These are phyloP conservation scores for Apiotrichum sp. DNA, from an alignment of 1,284 basidiomycete genomes.

Conservation along the genomic window DNA sequence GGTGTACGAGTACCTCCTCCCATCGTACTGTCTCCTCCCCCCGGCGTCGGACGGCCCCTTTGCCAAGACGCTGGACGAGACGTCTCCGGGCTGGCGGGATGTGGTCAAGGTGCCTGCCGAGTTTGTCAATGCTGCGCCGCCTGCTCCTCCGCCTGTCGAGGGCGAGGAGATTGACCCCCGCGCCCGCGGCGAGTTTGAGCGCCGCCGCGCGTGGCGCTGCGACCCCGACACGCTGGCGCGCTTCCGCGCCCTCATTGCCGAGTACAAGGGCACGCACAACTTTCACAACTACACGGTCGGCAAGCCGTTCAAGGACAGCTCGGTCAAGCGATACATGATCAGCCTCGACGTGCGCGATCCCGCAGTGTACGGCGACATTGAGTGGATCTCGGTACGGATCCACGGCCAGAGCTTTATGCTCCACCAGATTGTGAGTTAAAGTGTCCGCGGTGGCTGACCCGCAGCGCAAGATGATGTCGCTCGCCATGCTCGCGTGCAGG, in stretches of 20 bases:
- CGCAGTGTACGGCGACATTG: constrained; percentile 77
- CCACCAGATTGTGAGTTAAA: constrained; percentile 63
- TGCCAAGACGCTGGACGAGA: constrained; percentile 50
- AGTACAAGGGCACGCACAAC: constrained; percentile 70
- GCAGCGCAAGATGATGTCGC: constrained; percentile 95
- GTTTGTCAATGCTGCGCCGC: constrained; percentile 44
- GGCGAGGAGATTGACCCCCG: constrained; percentile 24
- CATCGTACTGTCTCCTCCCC: constrained; percentile 87
- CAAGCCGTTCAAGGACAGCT: constrained; percentile 73
- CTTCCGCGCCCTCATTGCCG: constrained; percentile 57
- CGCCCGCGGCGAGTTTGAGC: constrained; percentile 38
- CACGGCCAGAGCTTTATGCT: constrained; percentile 99
- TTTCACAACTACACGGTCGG: constrained; percentile 97
- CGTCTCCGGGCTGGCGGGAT: constrained; percentile 40
- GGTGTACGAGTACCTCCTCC: constrained; percentile 95
- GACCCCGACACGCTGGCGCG: constrained; percentile 53
- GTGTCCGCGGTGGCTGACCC: neutral
- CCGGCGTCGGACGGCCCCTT: constrained; percentile 72
- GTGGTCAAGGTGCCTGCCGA: constrained; percentile 28
- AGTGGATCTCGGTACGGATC: constrained; percentile 90
- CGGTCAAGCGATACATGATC: constrained; percentile 78
- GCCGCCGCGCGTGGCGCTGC: constrained; percentile 59
- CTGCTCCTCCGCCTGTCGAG: constrained; percentile 42
- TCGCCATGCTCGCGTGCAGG: constrained; percentile 70
- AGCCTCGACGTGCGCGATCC: constrained; percentile 73